Evolutionary conservation across 1,139 yeast species (phyloP).

Genomic region (Taphrina deformans): DNA sequence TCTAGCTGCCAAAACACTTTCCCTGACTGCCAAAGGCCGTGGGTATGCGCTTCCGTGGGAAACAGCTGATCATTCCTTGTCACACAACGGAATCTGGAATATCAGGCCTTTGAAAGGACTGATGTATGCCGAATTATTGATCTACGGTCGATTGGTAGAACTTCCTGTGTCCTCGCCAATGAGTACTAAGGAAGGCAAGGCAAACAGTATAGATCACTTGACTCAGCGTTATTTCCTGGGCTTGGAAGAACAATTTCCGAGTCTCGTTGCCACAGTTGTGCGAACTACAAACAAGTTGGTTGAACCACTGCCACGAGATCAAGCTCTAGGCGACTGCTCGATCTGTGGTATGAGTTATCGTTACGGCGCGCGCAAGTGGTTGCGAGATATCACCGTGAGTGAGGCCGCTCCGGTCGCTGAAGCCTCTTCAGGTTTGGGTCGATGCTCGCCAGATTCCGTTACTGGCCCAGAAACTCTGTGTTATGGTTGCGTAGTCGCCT

Average conservation of each 20-base stretch:
- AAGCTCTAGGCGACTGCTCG: constrained; percentile 36
- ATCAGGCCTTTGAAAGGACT: constrained; percentile 22
- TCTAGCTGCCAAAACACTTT: constrained; percentile 73
- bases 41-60: constrained; percentile 63
- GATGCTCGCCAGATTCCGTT: not conserved
- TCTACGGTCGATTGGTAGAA: not conserved
- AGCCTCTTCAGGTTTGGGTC: not conserved
- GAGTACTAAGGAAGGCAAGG: not conserved
- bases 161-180: not conserved
- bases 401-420: constrained; percentile 49
- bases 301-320: constrained; percentile 46
- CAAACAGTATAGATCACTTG: constrained; percentile 68
- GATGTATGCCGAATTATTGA: not conserved
- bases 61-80: constrained; percentile 44
- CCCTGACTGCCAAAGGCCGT: constrained; percentile 86
- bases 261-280: constrained; percentile 90
- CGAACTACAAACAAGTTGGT: constrained; percentile 81
- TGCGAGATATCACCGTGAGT: constrained; percentile 68
- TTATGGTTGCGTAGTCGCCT: constrained; percentile 27
- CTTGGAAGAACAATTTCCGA: constrained; percentile 80
- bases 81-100: constrained; percentile 55
- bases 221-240: constrained; percentile 69
- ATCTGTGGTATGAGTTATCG: constrained; percentile 58
- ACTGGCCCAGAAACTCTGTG: constrained; percentile 7
- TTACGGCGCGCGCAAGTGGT: constrained; percentile 55